Base-by-base conservation (phyloP, 2,329 filamentous ascomycete species). In the Sarocladiaceae sp. region DNA sequence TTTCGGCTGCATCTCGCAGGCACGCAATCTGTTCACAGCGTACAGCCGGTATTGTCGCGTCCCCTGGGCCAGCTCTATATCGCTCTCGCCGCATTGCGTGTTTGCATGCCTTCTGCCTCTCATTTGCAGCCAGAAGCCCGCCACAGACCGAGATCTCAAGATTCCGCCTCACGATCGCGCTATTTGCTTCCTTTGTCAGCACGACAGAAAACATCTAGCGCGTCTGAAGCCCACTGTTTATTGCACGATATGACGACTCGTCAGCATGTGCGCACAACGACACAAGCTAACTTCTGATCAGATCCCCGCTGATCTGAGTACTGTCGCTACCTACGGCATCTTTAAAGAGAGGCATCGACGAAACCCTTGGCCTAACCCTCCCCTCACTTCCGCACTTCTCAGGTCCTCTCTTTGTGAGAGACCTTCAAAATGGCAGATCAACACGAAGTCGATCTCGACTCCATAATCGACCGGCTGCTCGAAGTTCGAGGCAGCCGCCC, bases 401-500 rank as follows among this genome's bases (percentile, higher is more conserved):
- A 48, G 44, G 44, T 33, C 28, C 17, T 48, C 44, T 48, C 39
- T 37, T 59, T 56, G 60, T 62, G 64, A 69, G 63, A 67, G 57
- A 55, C 59, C 56, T 55, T 64, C 58, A 76, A 64, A 67, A 86
- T 77, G 84, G 78, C 79, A 68, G 79, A 83, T 71, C 79, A 82
- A 71, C 77, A 90, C 76, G 93, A 97, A 76, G 90, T 97, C 76
- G 93, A 97, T 78, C 83, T 99, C 77, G 94, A 99, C 76, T 97
- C 92, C 67, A 96, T 97, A 85, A 97, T 99, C 80, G 93, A 97
- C 75, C 86, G 94, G 74, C 84, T 99, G 67, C 82, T 97, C 68
- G 94, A 99, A 77, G 94, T 97, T 69, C 88, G 94, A 75, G 94
- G 93, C 70, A 97, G 92, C 81, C 87, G 94, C 68, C 94, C 94